phyloP scores from a whole-genome alignment of 1,284 basidiomycete species.

The Grifola frondosa region DNA sequence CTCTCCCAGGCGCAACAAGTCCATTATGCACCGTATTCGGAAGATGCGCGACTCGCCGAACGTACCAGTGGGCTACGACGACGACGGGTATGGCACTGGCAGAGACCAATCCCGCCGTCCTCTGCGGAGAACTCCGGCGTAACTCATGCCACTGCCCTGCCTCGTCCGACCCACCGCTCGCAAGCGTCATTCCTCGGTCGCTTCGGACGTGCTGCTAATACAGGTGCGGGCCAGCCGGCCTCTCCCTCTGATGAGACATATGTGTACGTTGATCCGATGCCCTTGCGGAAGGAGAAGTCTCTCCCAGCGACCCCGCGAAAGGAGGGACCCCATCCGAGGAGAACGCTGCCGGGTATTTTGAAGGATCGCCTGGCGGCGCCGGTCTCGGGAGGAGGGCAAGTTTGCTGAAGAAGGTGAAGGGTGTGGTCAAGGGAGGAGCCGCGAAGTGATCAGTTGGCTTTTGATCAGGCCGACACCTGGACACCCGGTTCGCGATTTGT shows the following conservation, averaged over 20 bases:
- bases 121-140: constrained; percentile 38
- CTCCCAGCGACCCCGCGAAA: constrained; percentile 54
- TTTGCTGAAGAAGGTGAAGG: constrained; percentile 75
- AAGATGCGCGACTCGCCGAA: constrained; percentile 82
- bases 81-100: constrained; percentile 40
- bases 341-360: constrained; percentile 48
- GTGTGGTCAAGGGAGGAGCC: constrained; percentile 55
- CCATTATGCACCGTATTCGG: constrained; percentile 80
- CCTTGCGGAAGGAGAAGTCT: constrained; percentile 52
- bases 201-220: constrained; percentile 42
- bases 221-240: constrained; percentile 20
- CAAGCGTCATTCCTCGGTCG: constrained; percentile 77
- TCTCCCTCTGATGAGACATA: constrained; percentile 52
- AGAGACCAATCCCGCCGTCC: constrained; percentile 49
- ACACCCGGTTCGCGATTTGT: no score
- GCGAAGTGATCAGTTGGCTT: constrained; percentile 17
- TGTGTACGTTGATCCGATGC: constrained; percentile 53
- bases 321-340: constrained; percentile 29
- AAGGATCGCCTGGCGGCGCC: constrained; percentile 33
- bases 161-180: constrained; percentile 61
- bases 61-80: constrained; percentile 60
- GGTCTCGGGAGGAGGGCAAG: constrained; percentile 72
- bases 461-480: no score
- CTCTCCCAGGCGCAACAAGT: constrained; percentile 69
- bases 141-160: constrained; percentile 19